phyloP scores from a whole-genome alignment of 768 basidiomycete species.

The Fibroporia radiculosa region DNA sequence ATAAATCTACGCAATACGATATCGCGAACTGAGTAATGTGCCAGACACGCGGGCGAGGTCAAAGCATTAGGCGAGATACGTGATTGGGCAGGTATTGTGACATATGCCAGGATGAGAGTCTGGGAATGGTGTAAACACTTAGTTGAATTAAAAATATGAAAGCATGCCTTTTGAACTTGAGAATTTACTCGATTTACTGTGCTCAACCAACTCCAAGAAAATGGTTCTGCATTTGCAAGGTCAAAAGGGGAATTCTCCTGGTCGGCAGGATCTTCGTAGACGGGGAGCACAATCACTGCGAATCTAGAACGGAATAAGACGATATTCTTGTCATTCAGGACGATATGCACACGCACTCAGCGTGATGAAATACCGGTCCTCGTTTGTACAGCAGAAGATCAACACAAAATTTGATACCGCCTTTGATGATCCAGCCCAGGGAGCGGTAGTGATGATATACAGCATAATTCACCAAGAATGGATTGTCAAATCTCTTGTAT shows the following conservation, averaged over 20 bases:
- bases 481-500: slow-evolving; percentile 71
- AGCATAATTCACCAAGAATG: slow-evolving; percentile 84
- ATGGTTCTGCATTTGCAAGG: slow-evolving; percentile 60
- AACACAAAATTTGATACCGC: slow-evolving; percentile 94
- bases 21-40: slow-evolving; percentile 76
- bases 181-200: slow-evolving; percentile 96
- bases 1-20: slow-evolving; percentile 80
- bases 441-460: slow-evolving; percentile 94
- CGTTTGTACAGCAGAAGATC: slow-evolving; percentile 93
- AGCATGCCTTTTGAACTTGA: slow-evolving; percentile 85
- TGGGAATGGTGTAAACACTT: slow-evolving; percentile 24
- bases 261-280: slow-evolving; percentile 80
- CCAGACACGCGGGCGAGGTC: slow-evolving; percentile 64
- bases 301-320: slow-evolving; percentile 47
- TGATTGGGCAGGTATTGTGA: slow-evolving; percentile 80
- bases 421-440: slow-evolving; percentile 94
- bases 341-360: slow-evolving; percentile 62
- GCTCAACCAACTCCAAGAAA: slow-evolving; percentile 93
- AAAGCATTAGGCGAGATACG: slow-evolving; percentile 45
- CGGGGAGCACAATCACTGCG: slow-evolving; percentile 82
- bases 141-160: neutral
- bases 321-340: neutral
- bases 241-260: slow-evolving; percentile 53
- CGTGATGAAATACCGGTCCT: slow-evolving; percentile 92
- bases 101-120: slow-evolving; percentile 87